These are phyloP conservation scores for Chrysopogon serrulatus DNA, from an alignment of 176 grass and related monocot genomes.

Conservation along the genomic window DNA sequence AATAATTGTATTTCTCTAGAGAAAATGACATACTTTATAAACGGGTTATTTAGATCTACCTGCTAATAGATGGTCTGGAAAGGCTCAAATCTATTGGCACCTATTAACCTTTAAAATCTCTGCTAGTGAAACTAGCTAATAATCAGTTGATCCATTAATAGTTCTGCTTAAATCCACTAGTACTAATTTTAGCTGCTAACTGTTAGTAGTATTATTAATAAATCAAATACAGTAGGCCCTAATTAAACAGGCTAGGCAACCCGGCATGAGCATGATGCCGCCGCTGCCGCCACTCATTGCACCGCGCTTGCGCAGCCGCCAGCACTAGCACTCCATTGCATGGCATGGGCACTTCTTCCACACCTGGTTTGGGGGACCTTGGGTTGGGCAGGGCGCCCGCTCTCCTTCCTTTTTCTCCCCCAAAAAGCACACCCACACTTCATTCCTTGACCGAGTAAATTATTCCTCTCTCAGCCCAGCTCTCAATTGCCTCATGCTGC, in stretches of 20 bases:
- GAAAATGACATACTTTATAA: too few species aligned
- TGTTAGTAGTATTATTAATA: too few species aligned
- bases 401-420: background rate
- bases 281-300: constrained; percentile 17
- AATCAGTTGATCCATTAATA: background rate
- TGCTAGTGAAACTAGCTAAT: too few species aligned
- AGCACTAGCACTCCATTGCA: constrained; percentile 22
- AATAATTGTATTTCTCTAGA: too few species aligned
- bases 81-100: too few species aligned
- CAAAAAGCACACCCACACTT: background rate
- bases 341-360: constrained; percentile 8
- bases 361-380: background rate
- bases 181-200: too few species aligned
- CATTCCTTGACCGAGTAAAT: constrained; percentile 30
- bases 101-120: too few species aligned
- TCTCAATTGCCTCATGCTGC: constrained; percentile 81
- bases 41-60: too few species aligned
- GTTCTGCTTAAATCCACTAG: too few species aligned
- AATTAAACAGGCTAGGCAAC: background rate
- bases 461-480: background rate
- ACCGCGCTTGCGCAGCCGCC: background rate
- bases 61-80: too few species aligned
- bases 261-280: background rate
- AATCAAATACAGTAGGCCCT: background rate
- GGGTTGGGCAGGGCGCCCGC: constrained; percentile 42